Base-by-base conservation (phyloP, 2,329 filamentous ascomycete species). In the Microsporum canis region DNA sequence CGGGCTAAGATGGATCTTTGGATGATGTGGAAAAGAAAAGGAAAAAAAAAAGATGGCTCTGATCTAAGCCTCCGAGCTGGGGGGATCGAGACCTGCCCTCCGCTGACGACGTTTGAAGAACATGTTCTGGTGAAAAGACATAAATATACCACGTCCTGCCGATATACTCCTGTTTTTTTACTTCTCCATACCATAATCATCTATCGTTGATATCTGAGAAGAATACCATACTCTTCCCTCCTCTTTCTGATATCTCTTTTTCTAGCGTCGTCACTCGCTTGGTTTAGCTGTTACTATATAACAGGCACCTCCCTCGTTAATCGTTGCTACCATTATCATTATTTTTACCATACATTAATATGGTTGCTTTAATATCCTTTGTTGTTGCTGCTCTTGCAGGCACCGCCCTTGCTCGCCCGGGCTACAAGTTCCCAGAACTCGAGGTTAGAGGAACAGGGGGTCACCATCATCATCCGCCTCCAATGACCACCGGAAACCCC, bases 311-410 rank as follows among this genome's bases (percentile, higher is more conserved):
- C 51, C 33, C 23, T 57, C 55, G 55, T 57, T 57, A 41, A 5
- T 29, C 39, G 17, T 23, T 41, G 10, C 29, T 39, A 8, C 43
- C 17, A n/a, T 14, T 41, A 5, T n/a, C 10, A 5, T 31, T 33
- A 29, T 23, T 6, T 57, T 14, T 3, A 33, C 14, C 7, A 1
- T 38, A 3, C 33, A 7, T 17, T 47, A 61, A 10, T 5, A 61
- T 61, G 38, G 55, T 57, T 31, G 49, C 55, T 8, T 47, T 39
- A 5, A 57, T 17, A 12, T 41, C 58, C 31, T 29, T 59, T 31
- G 14, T 59, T 27, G n/a, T 59, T 23, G 57, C 41, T 49, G 39
- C 39, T 38, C 57, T 59, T 14, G 43, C 57, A 36, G 57, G 57
- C 39, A 49, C 57, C n/a, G 33, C 57, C 17, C 8, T 59, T 14